A percentile compares a stretch with the other conserved stretches of the same genome.
These are phyloP conservation scores for Tuber brumale DNA, from an alignment of 495 filamentous ascomycete species.

Conservation along the genomic window DNA sequence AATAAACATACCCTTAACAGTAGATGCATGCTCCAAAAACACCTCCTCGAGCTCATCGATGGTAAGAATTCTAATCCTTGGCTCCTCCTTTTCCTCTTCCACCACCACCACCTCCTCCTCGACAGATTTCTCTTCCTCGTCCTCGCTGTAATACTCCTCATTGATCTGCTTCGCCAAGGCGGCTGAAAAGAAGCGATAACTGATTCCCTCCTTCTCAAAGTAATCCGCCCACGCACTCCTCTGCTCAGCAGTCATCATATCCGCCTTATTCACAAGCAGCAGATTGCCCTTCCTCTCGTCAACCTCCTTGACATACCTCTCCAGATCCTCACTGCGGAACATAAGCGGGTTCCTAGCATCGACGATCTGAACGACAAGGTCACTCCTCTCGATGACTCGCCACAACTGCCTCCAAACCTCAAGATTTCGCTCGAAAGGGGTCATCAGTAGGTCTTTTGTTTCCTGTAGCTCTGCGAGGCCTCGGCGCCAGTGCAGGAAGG, in stretches of 20 bases:
- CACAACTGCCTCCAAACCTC: slow-evolving; percentile 98
- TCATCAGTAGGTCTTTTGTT: slow-evolving; percentile 89
- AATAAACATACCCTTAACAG: slow-evolving; percentile 47
- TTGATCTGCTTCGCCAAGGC: slow-evolving; percentile 81
- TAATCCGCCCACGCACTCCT: slow-evolving; percentile 80
- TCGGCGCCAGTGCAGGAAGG: slow-evolving; percentile 81
- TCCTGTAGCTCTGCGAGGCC: slow-evolving; percentile 89
- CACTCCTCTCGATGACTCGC: slow-evolving; percentile 95
- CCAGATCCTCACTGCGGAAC: slow-evolving; percentile 90
- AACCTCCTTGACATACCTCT: slow-evolving; percentile 89
- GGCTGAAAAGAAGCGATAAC: slow-evolving; percentile 94
- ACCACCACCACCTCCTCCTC: slow-evolving; percentile 44
- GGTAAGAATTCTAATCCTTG: slow-evolving; percentile 73
- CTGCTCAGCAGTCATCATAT: slow-evolving; percentile 94
- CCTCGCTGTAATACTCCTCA: slow-evolving; percentile 53
- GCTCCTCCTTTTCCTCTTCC: slow-evolving; percentile 47
- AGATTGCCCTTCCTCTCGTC: slow-evolving; percentile 82
- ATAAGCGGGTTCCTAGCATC: slow-evolving; percentile 92
- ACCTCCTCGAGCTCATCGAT: slow-evolving; percentile 86
- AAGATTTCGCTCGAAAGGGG: slow-evolving; percentile 93
- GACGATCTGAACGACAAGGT: slow-evolving; percentile 96
- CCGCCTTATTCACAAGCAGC: slow-evolving; percentile 94
- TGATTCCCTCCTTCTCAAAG: slow-evolving; percentile 72
- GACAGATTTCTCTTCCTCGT: slow-evolving; percentile 49
- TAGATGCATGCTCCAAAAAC: slow-evolving; percentile 68